These are phyloP conservation scores for Lodderomyces margitis DNA, from an alignment of 1,139 yeast genomes.

Conservation along the genomic window DNA sequence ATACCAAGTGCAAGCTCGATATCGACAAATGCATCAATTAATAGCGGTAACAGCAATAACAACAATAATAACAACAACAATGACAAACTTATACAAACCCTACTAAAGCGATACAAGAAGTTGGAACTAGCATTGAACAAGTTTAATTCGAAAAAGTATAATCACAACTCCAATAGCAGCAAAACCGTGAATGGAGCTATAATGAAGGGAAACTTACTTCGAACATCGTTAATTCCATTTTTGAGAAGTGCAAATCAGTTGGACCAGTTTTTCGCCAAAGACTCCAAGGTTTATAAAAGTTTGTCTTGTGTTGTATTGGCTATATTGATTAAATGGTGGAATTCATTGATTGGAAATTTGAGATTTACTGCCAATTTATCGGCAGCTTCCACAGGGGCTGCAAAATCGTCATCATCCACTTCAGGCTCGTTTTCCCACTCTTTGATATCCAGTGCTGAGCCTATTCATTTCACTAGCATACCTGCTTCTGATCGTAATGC, in stretches of 20 bases:
- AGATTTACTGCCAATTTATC: conserved; percentile 12
- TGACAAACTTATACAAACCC: conserved; percentile 29
- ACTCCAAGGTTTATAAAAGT: conserved; percentile 30
- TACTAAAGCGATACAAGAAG: conserved; percentile 39
- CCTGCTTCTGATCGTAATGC: conserved; percentile 57
- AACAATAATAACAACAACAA: conserved; percentile 10
- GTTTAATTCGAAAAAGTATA: conserved; percentile 47
- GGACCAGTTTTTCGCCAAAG: conserved; percentile 22
- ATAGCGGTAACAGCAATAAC: conserved; percentile 5
- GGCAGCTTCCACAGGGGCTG: conserved; percentile 7
- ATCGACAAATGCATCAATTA: conserved; percentile 1
- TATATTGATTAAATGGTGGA: conserved; percentile 67
- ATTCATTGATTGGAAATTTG: conserved; percentile 47
- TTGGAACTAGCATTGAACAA: conserved; percentile 46
- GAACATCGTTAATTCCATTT: conserved; percentile 67
- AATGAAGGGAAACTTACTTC: conserved; percentile 60
- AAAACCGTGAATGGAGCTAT: conserved; percentile 29
- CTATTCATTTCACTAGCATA: conserved; percentile 12
- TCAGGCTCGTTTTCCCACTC: background rate
- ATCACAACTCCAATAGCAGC: conserved; percentile 8
- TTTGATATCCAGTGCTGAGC: conserved; percentile 4
- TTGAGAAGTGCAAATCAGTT: conserved; percentile 41
- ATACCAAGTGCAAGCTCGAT: conserved; percentile 7
- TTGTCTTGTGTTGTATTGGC: conserved; percentile 36
- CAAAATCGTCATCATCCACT: background rate